These are phyloP conservation scores for Moelleriella libera DNA, from an alignment of 2,329 filamentous ascomycete genomes.

Conservation along the genomic window DNA sequence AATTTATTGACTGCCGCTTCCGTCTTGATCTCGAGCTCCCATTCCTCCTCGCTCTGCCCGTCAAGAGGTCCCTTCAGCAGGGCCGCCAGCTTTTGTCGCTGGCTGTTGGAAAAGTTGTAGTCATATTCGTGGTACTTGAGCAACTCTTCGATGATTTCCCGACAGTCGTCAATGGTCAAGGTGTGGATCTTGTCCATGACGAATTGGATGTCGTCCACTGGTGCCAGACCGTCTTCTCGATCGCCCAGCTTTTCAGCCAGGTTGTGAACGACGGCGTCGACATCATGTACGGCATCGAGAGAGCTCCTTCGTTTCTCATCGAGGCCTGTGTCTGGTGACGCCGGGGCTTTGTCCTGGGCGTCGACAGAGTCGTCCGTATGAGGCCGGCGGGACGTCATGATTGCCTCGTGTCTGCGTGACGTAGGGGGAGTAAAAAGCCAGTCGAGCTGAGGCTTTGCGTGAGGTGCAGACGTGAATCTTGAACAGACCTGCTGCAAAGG, in stretches of 20 bases:
- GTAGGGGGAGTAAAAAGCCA: too few species aligned
- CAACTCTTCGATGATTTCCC: slow-evolving; percentile 7
- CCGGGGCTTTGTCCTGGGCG: neutral
- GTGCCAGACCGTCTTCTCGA: slow-evolving; percentile 8
- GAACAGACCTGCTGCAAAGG: too few species aligned
- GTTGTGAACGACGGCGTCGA: slow-evolving; percentile 2
- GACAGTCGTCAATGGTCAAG: slow-evolving; percentile 8
- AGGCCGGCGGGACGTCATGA: neutral
- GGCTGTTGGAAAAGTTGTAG: slow-evolving; percentile 10
- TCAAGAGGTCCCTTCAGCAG: slow-evolving; percentile 7
- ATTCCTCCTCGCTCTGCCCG: slow-evolving; percentile 6
- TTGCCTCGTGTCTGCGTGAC: neutral
- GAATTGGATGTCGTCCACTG: slow-evolving; percentile 10
- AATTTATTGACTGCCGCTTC: slow-evolving; percentile 8
- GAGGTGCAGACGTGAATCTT: too few species aligned
- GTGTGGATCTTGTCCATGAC: slow-evolving; percentile 11
- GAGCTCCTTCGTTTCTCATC: neutral
- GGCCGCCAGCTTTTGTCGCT: slow-evolving; percentile 7
- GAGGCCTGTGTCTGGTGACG: neutral
- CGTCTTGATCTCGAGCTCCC: slow-evolving; percentile 7
- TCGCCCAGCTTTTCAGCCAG: slow-evolving; percentile 7
- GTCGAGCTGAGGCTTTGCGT: too few species aligned
- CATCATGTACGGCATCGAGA: neutral
- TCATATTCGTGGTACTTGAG: slow-evolving; percentile 11
- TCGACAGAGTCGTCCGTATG: neutral